These are phyloP conservation scores for Rugonectria rugulosa DNA, from an alignment of 2,329 filamentous ascomycete species.

Conservation along the genomic window DNA sequence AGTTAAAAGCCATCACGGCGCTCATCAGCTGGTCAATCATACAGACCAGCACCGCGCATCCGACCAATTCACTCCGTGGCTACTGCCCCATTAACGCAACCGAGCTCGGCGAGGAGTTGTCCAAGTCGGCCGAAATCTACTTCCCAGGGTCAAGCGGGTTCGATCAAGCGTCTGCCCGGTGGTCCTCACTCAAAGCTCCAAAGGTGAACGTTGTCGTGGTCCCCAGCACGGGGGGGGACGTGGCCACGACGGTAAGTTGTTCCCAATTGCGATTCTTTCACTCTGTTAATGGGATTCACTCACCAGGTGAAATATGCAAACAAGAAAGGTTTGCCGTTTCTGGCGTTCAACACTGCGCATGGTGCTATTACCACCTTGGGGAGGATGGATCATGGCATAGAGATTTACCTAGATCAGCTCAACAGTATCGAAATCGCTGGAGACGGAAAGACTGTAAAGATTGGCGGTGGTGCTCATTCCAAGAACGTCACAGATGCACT, in stretches of 20 bases:
- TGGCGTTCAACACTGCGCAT: slow-evolving; percentile 61
- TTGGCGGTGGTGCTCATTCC: slow-evolving; percentile 56
- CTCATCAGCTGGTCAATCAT: background rate
- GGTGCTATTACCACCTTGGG: slow-evolving; percentile 58
- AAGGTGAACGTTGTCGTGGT: slow-evolving; percentile 55
- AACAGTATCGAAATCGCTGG: slow-evolving; percentile 50
- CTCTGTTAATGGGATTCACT: too few relatives aligned
- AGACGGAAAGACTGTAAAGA: slow-evolving; percentile 54
- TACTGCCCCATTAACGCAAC: slow-evolving; percentile 27
- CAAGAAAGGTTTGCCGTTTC: slow-evolving; percentile 54
- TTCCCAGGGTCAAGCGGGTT: slow-evolving; percentile 52
- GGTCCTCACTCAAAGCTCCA: slow-evolving; percentile 55
- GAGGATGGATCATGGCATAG: slow-evolving; percentile 57
- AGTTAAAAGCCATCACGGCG: slow-evolving; percentile 38
- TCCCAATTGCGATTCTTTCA: too few relatives aligned
- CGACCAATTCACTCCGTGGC: slow-evolving; percentile 27
- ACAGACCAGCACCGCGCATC: background rate
- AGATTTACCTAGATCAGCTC: slow-evolving; percentile 56
- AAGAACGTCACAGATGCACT: slow-evolving; percentile 56
- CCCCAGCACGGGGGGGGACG: slow-evolving; percentile 56
- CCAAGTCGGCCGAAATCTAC: slow-evolving; percentile 50
- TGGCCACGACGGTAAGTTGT: slow-evolving; percentile 52
- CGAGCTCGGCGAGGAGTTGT: slow-evolving; percentile 44
- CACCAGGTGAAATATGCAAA: slow-evolving; percentile 53
- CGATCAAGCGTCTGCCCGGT: slow-evolving; percentile 47